phyloP scores from a whole-genome alignment of 495 filamentous ascomycete species.

The Penicillium antarcticum region DNA sequence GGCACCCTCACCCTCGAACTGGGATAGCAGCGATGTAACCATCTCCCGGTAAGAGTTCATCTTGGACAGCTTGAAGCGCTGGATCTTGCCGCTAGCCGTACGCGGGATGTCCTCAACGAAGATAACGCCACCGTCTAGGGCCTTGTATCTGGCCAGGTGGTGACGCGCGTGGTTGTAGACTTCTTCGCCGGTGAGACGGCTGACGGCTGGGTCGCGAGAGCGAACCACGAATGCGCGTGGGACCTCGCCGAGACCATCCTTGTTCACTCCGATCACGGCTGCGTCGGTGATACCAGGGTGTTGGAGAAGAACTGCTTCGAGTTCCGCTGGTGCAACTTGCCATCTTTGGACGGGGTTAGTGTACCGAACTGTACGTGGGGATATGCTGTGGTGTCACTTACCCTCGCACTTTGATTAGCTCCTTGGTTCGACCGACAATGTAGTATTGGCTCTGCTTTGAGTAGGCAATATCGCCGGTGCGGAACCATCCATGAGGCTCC shows the following conservation, averaged over 20 bases:
- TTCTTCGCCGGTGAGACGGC: conserved; percentile 49
- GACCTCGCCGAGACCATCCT: conserved; percentile 57
- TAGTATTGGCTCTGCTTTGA: conserved; percentile 56
- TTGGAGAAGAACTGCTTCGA: conserved; percentile 73
- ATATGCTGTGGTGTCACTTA: conserved; percentile 7
- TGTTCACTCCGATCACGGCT: conserved; percentile 71
- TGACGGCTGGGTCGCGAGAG: conserved; percentile 21
- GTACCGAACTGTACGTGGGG: background rate
- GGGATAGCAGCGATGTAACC: conserved; percentile 38
- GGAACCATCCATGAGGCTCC: conserved; percentile 65
- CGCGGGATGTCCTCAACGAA: conserved; percentile 76
- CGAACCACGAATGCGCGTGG: conserved; percentile 74
- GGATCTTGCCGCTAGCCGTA: conserved; percentile 76
- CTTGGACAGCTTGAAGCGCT: conserved; percentile 48
- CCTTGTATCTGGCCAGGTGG: conserved; percentile 64
- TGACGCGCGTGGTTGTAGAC: conserved; percentile 60
- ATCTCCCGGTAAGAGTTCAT: conserved; percentile 46
- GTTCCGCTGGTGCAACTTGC: conserved; percentile 85
- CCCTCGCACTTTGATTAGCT: conserved; percentile 68
- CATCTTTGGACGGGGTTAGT: conserved; percentile 24
- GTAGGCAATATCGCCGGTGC: conserved; percentile 72
- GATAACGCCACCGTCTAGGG: conserved; percentile 65
- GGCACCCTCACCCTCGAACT: conserved; percentile 18
- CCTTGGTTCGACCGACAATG: conserved; percentile 78
- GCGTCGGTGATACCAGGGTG: conserved; percentile 67